Evolutionary conservation across 208 protist species (phyloP), one percentile per base, ranked within the genome.

Genomic region (Wallacemonas sp.): DNA sequence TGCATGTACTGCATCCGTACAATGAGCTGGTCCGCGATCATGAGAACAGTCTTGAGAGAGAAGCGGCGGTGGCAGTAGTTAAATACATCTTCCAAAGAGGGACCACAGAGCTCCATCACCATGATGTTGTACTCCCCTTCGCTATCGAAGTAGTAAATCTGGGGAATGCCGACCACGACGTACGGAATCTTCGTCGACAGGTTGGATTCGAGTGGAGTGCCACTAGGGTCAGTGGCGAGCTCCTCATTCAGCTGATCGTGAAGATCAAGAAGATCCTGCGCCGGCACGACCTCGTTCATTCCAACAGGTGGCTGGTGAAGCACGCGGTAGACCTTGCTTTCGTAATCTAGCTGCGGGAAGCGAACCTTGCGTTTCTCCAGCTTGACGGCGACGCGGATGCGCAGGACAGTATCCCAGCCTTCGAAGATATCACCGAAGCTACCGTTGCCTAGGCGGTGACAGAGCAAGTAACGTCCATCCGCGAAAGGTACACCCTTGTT

Each of bases 11-110:
- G 79, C 34, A 96, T 81, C 10, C 91, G 86, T 9, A 81, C 71
- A 10, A 96, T 62, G 66, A 99, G 93, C 80, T 99, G 98, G 52
- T 99, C 98, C 1, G 97, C 99, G 0, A 99, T 64, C 98, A 99
- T 99, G n/a, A 99, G 85, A n/a, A 99, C 95, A 22, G 99, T 99
- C 83, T 99, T 99, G 24, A 99, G 61, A 3, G 92, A 97, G 70
- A 99, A 99, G 50, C 86, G 83, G 36, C 87, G 78, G 63, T 90
- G 81, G 46, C 89, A 95, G 79, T 96, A 96, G 64, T 92, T 95
- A 66, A 97, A 95, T 15, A 97, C 46, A 58, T 95, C 88, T 55
- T 95, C 90, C 19, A 96, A 73, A 21, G 85, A 93, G 13, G 93
- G 91, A 1, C 93, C 93, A 42, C 92, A 92, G 30, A 96, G 78